These are phyloP conservation scores for Umbellularia californica DNA, from an alignment of 164 flowering plant species.

Conservation along the genomic window DNA sequence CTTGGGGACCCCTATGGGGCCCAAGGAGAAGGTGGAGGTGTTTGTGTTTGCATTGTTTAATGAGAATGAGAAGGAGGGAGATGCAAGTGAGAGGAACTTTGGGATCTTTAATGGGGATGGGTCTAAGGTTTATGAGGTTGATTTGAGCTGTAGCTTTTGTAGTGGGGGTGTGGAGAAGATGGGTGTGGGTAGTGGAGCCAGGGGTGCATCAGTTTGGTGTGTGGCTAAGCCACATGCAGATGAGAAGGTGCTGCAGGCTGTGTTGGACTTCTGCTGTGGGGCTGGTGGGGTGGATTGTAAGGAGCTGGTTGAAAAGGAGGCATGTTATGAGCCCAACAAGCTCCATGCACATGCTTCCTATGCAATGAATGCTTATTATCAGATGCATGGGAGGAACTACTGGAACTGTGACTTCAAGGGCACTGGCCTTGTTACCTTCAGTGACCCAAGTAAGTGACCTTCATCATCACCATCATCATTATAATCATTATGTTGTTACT, in stretches of 20 bases:
- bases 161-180: conserved; percentile 22
- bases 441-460: conserved; percentile 56
- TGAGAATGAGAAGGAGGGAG: conserved; percentile 60
- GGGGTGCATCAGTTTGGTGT: conserved; percentile 67
- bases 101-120: conserved; percentile 64
- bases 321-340: conserved; percentile 50
- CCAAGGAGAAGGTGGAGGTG: conserved; percentile 36
- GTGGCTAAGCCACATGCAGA: conserved; percentile 65
- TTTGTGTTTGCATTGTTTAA: conserved; percentile 65
- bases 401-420: conserved; percentile 75
- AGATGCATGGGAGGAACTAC: conserved; percentile 71
- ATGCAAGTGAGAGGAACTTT: conserved; percentile 51
- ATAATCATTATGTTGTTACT: not conserved
- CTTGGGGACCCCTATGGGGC: conserved; percentile 61
- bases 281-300: conserved; percentile 65
- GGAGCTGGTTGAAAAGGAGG: conserved; percentile 40
- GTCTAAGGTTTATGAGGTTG: conserved; percentile 50
- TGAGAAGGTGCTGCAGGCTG: conserved; percentile 49
- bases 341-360: conserved; percentile 63
- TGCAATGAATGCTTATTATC: conserved; percentile 70
- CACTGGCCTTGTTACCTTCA: conserved; percentile 59
- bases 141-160: conserved; percentile 59
- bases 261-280: conserved; percentile 65
- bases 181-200: conserved; percentile 21
- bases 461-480: too few relatives aligned